phyloP scores from a whole-genome alignment of 768 basidiomycete species.

The Dendrothele bispora region DNA sequence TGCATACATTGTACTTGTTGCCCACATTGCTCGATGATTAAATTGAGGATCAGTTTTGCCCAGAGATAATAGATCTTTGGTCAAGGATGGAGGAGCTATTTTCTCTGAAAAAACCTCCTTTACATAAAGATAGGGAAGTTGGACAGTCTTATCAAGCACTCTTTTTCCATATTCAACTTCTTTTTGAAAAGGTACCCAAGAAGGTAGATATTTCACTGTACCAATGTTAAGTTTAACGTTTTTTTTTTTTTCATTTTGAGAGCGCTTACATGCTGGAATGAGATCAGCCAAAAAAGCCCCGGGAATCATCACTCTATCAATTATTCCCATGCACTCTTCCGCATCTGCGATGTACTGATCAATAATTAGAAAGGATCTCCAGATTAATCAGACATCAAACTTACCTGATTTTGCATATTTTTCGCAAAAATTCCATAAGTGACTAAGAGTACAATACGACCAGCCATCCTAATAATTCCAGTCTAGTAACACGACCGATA shows the following conservation, averaged over 20 bases:
- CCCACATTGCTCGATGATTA: slow-evolving; percentile 10
- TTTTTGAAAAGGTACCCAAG: slow-evolving; percentile 21
- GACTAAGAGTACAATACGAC: slow-evolving; percentile 19
- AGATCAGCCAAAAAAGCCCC: slow-evolving; percentile 29
- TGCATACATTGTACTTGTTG: slow-evolving; percentile 17
- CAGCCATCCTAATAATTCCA: slow-evolving; percentile 11
- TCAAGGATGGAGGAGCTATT: slow-evolving; percentile 13
- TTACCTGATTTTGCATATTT: slow-evolving; percentile 19
- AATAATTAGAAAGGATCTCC: neutral
- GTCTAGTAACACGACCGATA: neutral
- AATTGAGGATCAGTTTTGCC: slow-evolving; percentile 1
- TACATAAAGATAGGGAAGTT: slow-evolving; percentile 16
- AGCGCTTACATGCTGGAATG: slow-evolving; percentile 26
- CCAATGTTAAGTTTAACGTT: slow-evolving; percentile 2
- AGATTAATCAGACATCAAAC: neutral
- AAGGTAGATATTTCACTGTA: slow-evolving; percentile 25
- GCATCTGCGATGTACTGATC: slow-evolving; percentile 27
- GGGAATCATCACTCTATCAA: slow-evolving; percentile 21
- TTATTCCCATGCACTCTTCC: slow-evolving; percentile 24
- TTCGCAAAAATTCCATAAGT: slow-evolving; percentile 23
- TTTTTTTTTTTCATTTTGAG: too few species aligned
- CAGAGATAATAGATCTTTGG: slow-evolving; percentile 5
- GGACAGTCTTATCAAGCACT: slow-evolving; percentile 11
- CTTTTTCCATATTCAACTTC: slow-evolving; percentile 6
- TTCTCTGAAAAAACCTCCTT: slow-evolving; percentile 16